Conservation (phyloP, 2,329 filamentous ascomycete genomes). For the Phialophora chinensis region DNA sequence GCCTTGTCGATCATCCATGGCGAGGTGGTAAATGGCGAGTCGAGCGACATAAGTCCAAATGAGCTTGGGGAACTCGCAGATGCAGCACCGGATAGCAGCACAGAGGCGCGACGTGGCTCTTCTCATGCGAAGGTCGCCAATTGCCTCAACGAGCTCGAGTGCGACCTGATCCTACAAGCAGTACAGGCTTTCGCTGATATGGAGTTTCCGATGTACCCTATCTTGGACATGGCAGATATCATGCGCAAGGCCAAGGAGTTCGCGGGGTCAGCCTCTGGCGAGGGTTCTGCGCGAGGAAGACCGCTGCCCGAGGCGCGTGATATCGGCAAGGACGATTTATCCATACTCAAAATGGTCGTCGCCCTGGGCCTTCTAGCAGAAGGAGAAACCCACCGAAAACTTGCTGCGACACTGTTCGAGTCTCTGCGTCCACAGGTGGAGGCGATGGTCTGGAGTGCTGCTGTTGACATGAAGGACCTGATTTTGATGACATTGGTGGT, state of each 20-base stretch:
- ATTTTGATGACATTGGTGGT: conserved; percentile 19
- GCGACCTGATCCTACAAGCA: not conserved
- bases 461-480: conserved; percentile 17
- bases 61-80: conserved; percentile 8
- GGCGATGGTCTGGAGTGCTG: conserved; percentile 17
- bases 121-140: not conserved
- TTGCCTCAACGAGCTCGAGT: not conserved
- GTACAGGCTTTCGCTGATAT: conserved; percentile 11
- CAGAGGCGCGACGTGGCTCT: not conserved
- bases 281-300: not conserved
- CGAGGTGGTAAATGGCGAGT: conserved; percentile 16
- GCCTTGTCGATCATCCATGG: conserved; percentile 21
- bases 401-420: conserved; percentile 13
- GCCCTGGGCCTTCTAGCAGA: conserved; percentile 16
- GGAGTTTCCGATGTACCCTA: conserved; percentile 16
- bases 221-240: conserved; percentile 10
- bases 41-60: conserved; percentile 18
- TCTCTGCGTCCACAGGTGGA: conserved; percentile 14
- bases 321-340: conserved; percentile 9
- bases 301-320: not conserved
- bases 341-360: conserved; percentile 20
- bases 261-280: not conserved
- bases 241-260: not conserved
- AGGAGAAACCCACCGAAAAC: conserved; percentile 16
- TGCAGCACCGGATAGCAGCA: not conserved